Conservation (phyloP, 2,329 filamentous ascomycete species). For the Endocalyx cinctus region DNA sequence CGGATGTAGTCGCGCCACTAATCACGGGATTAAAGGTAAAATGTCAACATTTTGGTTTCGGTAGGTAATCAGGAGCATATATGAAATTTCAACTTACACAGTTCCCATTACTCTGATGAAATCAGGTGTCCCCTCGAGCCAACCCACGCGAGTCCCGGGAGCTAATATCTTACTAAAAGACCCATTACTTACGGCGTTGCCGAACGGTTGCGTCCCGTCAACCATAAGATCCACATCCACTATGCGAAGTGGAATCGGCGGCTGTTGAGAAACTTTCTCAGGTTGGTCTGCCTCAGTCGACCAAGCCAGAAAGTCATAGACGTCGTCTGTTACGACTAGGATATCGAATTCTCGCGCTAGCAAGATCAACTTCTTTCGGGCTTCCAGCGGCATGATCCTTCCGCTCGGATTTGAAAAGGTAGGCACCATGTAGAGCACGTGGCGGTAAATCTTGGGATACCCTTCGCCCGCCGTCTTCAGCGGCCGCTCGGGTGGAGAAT, state of each 20-base stretch:
- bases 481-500: background rate
- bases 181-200: slow-evolving; percentile 60
- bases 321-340: slow-evolving; percentile 63
- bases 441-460: slow-evolving; percentile 33
- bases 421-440: slow-evolving; percentile 64
- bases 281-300: background rate
- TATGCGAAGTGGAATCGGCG: slow-evolving; percentile 40
- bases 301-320: slow-evolving; percentile 69
- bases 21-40: no score
- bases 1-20: slow-evolving; percentile 22
- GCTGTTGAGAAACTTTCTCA: no score
- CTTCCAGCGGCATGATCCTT: slow-evolving; percentile 55
- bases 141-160: slow-evolving; percentile 58
- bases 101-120: slow-evolving; percentile 56
- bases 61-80: no score
- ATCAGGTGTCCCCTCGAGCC: slow-evolving; percentile 41
- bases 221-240: slow-evolving; percentile 58
- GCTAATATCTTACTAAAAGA: slow-evolving; percentile 62
- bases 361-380: slow-evolving; percentile 52
- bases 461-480: slow-evolving; percentile 37
- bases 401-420: slow-evolving; percentile 67
- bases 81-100: no score
- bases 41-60: no score
- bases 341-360: slow-evolving; percentile 61
- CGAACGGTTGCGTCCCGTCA: slow-evolving; percentile 54